Percentiles rank a stretch among this genome's conserved stretches.
Conservation (phyloP, 768 basidiomycete species). For the Termitomyces sp. region DNA sequence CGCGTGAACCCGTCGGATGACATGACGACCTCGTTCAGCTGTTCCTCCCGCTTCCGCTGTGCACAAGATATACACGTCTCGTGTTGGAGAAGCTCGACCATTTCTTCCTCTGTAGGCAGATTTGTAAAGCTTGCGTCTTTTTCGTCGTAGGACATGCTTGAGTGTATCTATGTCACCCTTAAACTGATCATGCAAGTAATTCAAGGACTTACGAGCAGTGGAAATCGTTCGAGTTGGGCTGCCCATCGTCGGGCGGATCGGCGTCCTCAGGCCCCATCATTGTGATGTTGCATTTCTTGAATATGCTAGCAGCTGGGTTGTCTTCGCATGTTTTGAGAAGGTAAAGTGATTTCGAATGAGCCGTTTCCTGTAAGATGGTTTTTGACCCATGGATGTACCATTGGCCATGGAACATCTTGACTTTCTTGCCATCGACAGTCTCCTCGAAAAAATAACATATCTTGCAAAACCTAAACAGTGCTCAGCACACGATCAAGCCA, state of each 20-base stretch:
- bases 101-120: slow-evolving; percentile 29
- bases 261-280: slow-evolving; percentile 33
- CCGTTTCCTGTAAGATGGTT: slow-evolving; percentile 59
- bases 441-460: slow-evolving; percentile 60
- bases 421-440: slow-evolving; percentile 11
- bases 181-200: not conserved
- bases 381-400: slow-evolving; percentile 67
- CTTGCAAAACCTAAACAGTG: slow-evolving; percentile 56
- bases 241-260: slow-evolving; percentile 41
- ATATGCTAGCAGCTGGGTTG: slow-evolving; percentile 48
- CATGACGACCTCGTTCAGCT: slow-evolving; percentile 17
- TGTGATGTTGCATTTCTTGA: slow-evolving; percentile 48
- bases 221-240: slow-evolving; percentile 40
- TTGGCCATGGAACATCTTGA: slow-evolving; percentile 62
- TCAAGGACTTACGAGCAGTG: slow-evolving; percentile 43
- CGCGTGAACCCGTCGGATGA: slow-evolving; percentile 31
- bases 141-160: slow-evolving; percentile 49
- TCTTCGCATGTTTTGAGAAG: slow-evolving; percentile 52
- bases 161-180: not conserved
- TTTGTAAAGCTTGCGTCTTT: slow-evolving; percentile 40
- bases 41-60: slow-evolving; percentile 20
- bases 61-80: slow-evolving; percentile 50
- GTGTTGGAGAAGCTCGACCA: slow-evolving; percentile 20
- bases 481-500: not conserved
- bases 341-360: slow-evolving; percentile 58